phyloP scores from a whole-genome alignment of 2,329 filamentous ascomycete species.

The Fusarium chuoi region DNA sequence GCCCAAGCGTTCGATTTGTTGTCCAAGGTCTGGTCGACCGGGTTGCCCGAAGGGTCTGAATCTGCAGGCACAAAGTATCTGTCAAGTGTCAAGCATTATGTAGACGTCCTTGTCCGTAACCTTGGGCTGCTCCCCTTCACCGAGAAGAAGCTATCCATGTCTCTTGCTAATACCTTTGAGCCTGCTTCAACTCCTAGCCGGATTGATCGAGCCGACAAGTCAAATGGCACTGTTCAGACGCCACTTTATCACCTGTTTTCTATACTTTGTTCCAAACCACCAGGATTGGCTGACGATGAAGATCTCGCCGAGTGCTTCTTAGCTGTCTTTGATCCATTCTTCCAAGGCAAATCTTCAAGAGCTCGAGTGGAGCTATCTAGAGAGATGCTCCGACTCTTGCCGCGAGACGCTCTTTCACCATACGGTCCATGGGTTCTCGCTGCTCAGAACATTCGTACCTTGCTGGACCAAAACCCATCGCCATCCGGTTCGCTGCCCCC shows the following conservation, averaged over 20 bases:
- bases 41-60: constrained; percentile 55
- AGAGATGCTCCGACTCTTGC: constrained; percentile 62
- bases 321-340: constrained; percentile 67
- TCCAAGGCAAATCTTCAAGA: constrained; percentile 59
- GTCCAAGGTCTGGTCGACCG: constrained; percentile 70
- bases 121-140: constrained; percentile 71
- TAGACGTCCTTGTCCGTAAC: constrained; percentile 60
- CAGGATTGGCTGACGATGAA: constrained; percentile 59
- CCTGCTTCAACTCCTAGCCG: constrained; percentile 74
- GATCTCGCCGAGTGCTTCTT: constrained; percentile 58
- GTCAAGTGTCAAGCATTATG: constrained; percentile 61
- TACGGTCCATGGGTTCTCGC: constrained; percentile 64
- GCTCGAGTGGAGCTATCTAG: constrained; percentile 58
- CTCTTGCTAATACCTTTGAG: constrained; percentile 66
- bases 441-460: constrained; percentile 57
- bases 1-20: constrained; percentile 76
- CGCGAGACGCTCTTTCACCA: constrained; percentile 56
- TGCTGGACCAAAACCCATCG: constrained; percentile 50
- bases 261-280: constrained; percentile 64
- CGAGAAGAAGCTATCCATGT: constrained; percentile 66
- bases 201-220: constrained; percentile 62
- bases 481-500: constrained; percentile 35
- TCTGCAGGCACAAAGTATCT: constrained; percentile 62
- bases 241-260: constrained; percentile 74
- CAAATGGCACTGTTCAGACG: constrained; percentile 61